These are phyloP conservation scores for Ustilago sp. DNA, from an alignment of 1,284 basidiomycete genomes.

Conservation along the genomic window DNA sequence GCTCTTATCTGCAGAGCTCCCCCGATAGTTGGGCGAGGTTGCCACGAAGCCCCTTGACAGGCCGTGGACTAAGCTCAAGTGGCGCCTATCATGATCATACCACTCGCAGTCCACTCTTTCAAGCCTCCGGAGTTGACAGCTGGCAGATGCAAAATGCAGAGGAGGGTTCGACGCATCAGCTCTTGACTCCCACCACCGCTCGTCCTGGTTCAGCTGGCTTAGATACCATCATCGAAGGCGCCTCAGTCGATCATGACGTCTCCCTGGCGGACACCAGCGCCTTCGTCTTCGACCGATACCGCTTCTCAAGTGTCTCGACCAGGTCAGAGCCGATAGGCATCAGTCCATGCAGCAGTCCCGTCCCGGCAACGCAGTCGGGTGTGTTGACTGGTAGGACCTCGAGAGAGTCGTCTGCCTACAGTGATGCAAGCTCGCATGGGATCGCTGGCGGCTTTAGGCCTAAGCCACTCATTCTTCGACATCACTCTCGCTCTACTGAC, in stretches of 20 bases:
- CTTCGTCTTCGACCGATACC: constrained; percentile 13
- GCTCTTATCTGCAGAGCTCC: constrained; percentile 1
- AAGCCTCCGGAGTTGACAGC: background rate
- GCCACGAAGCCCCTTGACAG: background rate
- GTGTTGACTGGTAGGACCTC: background rate
- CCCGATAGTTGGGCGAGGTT: background rate
- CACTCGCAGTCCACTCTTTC: background rate
- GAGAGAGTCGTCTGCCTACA: background rate
- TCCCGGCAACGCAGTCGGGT: background rate
- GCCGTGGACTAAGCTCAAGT: constrained; percentile 4
- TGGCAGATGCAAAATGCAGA: background rate
- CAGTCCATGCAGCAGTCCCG: background rate
- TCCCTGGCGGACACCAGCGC: constrained; percentile 11
- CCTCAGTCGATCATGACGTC: constrained; percentile 11
- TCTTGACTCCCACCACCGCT: background rate
- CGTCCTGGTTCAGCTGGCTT: constrained; percentile 14
- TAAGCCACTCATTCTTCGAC: constrained; percentile 16
- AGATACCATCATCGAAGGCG: constrained; percentile 19
- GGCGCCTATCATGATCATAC: background rate
- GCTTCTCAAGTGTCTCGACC: constrained; percentile 7
- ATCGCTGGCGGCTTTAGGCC: constrained; percentile 13
- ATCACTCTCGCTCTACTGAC: background rate
- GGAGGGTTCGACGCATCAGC: background rate
- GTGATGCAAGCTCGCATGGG: background rate
- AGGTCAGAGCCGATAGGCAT: background rate